These are phyloP conservation scores for Bryoglossum gracile DNA, from an alignment of 495 filamentous ascomycete species.

Conservation along the genomic window DNA sequence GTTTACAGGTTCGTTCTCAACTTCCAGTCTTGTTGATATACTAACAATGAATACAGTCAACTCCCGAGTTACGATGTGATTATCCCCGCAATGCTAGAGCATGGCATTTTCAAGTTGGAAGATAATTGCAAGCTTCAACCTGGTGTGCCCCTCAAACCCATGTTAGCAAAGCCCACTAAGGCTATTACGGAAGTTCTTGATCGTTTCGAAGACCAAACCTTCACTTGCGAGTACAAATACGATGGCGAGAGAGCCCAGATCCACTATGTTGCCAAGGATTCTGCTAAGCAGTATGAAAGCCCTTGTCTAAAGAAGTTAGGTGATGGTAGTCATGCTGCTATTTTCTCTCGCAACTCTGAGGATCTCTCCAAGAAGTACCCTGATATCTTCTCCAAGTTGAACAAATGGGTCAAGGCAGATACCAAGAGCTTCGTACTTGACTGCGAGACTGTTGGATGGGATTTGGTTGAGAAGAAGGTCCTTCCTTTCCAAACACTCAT, in stretches of 20 bases:
- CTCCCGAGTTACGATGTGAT: slow-evolving; percentile 94
- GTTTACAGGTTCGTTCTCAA: slow-evolving; percentile 66
- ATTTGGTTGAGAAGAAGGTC: slow-evolving; percentile 83
- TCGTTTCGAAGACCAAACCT: slow-evolving; percentile 89
- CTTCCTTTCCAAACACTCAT: slow-evolving; percentile 95
- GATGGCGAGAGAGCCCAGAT: slow-evolving; percentile 97
- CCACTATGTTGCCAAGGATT: slow-evolving; percentile 86
- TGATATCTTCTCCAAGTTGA: slow-evolving; percentile 81
- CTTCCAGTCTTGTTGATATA: background rate
- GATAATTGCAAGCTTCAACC: slow-evolving; percentile 89
- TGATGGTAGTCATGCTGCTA: slow-evolving; percentile 63
- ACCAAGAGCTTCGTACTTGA: slow-evolving; percentile 94
- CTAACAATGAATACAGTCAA: slow-evolving; percentile 50
- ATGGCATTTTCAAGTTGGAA: slow-evolving; percentile 73
- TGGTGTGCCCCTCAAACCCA: slow-evolving; percentile 92
- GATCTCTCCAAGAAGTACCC: slow-evolving; percentile 97
- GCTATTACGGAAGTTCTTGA: slow-evolving; percentile 98
- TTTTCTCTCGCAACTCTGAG: slow-evolving; percentile 95
- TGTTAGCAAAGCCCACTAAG: slow-evolving; percentile 98
- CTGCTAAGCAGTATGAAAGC: slow-evolving; percentile 53
- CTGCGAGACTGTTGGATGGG: slow-evolving; percentile 98
- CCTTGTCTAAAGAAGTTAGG: slow-evolving; percentile 48
- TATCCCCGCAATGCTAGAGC: slow-evolving; percentile 76
- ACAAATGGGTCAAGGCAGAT: slow-evolving; percentile 79
- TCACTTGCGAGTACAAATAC: slow-evolving; percentile 99